A percentile compares a stretch with the other conserved stretches of the same genome.
These are phyloP conservation scores for Penicillium psychrofluorescens DNA, from an alignment of 495 filamentous ascomycete genomes.

Conservation along the genomic window DNA sequence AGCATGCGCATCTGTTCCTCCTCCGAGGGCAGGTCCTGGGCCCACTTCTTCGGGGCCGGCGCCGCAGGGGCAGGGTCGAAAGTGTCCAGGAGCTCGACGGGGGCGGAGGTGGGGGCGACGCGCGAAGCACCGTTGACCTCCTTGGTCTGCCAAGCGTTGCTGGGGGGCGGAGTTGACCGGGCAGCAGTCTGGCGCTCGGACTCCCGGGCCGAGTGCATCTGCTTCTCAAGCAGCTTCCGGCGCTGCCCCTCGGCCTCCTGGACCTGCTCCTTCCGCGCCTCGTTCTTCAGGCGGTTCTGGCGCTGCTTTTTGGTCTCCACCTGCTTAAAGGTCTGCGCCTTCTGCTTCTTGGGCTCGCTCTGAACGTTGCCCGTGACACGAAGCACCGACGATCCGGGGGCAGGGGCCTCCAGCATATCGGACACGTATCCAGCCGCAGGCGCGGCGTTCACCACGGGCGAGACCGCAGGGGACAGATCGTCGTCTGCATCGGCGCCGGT, in stretches of 20 bases:
- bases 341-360: slow-evolving; percentile 55
- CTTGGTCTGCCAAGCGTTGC: slow-evolving; percentile 55
- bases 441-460: slow-evolving; percentile 44
- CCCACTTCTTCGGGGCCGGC: slow-evolving; percentile 36
- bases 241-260: slow-evolving; percentile 70
- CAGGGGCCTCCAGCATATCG: slow-evolving; percentile 77
- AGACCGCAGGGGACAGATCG: slow-evolving; percentile 60
- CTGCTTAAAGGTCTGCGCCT: slow-evolving; percentile 47
- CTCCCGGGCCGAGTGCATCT: slow-evolving; percentile 70
- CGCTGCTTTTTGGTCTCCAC: slow-evolving; percentile 86
- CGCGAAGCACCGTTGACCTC: slow-evolving; percentile 18
- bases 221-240: slow-evolving; percentile 64
- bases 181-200: slow-evolving; percentile 64
- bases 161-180: slow-evolving; percentile 59
- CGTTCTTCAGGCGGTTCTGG: slow-evolving; percentile 75
- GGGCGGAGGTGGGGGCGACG: slow-evolving; percentile 16
- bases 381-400: slow-evolving; percentile 65
- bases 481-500: slow-evolving; percentile 77
- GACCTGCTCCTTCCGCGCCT: slow-evolving; percentile 61
- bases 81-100: slow-evolving; percentile 64
- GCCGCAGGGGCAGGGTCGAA: slow-evolving; percentile 47
- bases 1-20: slow-evolving; percentile 78
- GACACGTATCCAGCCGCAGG: slow-evolving; percentile 55
- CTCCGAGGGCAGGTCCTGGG: slow-evolving; percentile 61
- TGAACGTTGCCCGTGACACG: slow-evolving; percentile 61